These are phyloP conservation scores for Penicillium sp. DNA, from an alignment of 2,329 filamentous ascomycete genomes.

Conservation along the genomic window DNA sequence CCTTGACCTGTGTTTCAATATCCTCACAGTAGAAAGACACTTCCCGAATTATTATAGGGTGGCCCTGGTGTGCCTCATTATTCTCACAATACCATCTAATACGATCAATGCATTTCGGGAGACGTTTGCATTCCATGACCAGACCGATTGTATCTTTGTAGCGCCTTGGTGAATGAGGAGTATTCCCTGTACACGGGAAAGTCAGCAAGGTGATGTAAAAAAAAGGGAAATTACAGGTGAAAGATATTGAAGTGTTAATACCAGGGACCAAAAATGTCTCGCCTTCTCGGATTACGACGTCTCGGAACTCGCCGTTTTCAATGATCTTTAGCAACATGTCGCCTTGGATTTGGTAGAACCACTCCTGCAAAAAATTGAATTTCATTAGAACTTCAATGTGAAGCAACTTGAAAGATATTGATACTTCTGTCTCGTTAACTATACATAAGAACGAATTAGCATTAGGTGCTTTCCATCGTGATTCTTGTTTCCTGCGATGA, in stretches of 20 bases:
- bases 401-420: too few relatives aligned
- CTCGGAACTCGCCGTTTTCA: constrained; percentile 17
- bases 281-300: constrained; percentile 21
- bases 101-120: constrained; percentile 68
- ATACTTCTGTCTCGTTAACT: constrained; percentile 23
- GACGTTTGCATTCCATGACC: constrained; percentile 81
- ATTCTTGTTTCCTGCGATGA: too few relatives aligned
- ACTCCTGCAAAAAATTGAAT: constrained; percentile 12
- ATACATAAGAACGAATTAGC: not conserved
- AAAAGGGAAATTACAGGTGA: not conserved
- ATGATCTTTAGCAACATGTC: constrained; percentile 23
- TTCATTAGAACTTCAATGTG: not conserved
- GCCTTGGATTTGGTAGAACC: constrained; percentile 26
- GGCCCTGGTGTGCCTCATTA: not conserved
- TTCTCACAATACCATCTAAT: constrained; percentile 73
- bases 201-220: too few relatives aligned
- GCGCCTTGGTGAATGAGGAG: constrained; percentile 85
- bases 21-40: constrained; percentile 21
- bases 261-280: constrained; percentile 23
- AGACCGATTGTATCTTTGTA: constrained; percentile 86
- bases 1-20: constrained; percentile 19
- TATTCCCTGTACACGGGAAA: constrained; percentile 38
- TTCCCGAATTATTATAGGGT: constrained; percentile 19
- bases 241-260: not conserved
- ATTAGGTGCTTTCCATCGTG: too few relatives aligned